Evolutionary conservation across 2,329 filamentous ascomycete species (phyloP), one percentile per base, ranked within the genome.

Genomic region (Aaosphaeria pasadenensis): DNA sequence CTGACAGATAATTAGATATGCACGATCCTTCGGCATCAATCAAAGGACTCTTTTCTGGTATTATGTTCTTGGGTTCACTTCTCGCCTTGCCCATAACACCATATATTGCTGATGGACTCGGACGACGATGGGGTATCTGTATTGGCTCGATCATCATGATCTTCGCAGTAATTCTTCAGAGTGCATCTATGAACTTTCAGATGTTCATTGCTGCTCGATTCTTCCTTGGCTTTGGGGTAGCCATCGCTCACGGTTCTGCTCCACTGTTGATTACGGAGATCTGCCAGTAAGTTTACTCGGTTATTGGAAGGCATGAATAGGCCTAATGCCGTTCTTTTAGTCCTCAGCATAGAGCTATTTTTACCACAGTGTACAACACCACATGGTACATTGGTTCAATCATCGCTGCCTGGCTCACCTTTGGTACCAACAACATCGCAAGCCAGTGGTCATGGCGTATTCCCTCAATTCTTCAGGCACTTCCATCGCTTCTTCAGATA

Each of bases 311-410:
- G 17, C 3, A 24, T 24, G 3, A 24, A 24, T 24, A 24, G 3
- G 17, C 17, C 17, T 24, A 24, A 24, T 24, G 17, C 17, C 17
- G 17, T 24, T 24, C 17, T 24, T 24, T 24, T 24, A 24, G 17
- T 24, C 17, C 17, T 24, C 17, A 24, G 17, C 17, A 24, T 3
- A 24, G 17, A 24, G 17, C 17, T 24, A 24, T 24, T 24, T 24
- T 24, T 24, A 24, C 38, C 17, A 24, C 17, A 24, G 17, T 51
- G 52, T 58, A 55, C 47, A 50, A 54, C 35, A 50, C 44, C 7
- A 52, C 49, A 44, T 86, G 82, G 82, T 84, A 85, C 63, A 60
- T 82, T 46, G 81, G 77, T 4, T 76, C 74, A 47, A 78, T 79
- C 46, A 51, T 78, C 5, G 76, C 77, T 11, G 74, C 73, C 1